phyloP scores from a whole-genome alignment of 768 basidiomycete species.

The Phylloporus rhodoxanthus region DNA sequence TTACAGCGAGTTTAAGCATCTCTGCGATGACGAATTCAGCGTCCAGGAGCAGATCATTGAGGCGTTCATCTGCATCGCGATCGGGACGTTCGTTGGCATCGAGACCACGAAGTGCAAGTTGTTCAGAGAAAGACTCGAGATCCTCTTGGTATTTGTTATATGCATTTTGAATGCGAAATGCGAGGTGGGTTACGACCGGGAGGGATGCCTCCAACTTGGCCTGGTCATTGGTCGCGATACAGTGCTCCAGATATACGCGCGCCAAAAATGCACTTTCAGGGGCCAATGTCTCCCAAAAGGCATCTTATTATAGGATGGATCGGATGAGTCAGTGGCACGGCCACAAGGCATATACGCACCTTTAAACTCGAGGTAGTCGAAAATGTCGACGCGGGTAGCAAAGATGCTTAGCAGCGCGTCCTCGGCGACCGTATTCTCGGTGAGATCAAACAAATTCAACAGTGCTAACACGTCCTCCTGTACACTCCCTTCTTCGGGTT shows the following conservation, averaged over 20 bases:
- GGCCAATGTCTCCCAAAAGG: slow-evolving; percentile 64
- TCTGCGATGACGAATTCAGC: slow-evolving; percentile 70
- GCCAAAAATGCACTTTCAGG: slow-evolving; percentile 77
- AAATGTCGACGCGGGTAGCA: slow-evolving; percentile 54
- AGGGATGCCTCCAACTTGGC: slow-evolving; percentile 60
- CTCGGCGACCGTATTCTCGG: slow-evolving; percentile 55
- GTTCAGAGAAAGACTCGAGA: slow-evolving; percentile 38
- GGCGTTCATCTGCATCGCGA: slow-evolving; percentile 41
- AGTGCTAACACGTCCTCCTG: slow-evolving; percentile 41
- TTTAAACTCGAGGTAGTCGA: slow-evolving; percentile 62
- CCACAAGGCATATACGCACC: slow-evolving; percentile 39
- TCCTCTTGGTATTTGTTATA: slow-evolving; percentile 61
- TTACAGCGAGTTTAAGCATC: slow-evolving; percentile 69
- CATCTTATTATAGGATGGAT: slow-evolving; percentile 38
- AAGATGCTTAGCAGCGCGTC: slow-evolving; percentile 75
- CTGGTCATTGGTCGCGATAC: slow-evolving; percentile 54
- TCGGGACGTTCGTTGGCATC: slow-evolving; percentile 35
- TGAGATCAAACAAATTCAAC: slow-evolving; percentile 55
- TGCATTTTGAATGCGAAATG: slow-evolving; percentile 62
- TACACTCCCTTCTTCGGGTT: slow-evolving; percentile 34
- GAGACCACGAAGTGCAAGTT: slow-evolving; percentile 22
- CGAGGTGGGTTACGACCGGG: slow-evolving; percentile 80
- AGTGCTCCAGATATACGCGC: slow-evolving; percentile 79
- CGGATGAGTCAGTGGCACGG: not conserved
- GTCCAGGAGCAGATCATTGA: slow-evolving; percentile 31